A percentile compares a stretch with the other conserved stretches of the same genome.
phyloP scores from a whole-genome alignment of 345 rosid species.

The Rubroshorea leprosula region DNA sequence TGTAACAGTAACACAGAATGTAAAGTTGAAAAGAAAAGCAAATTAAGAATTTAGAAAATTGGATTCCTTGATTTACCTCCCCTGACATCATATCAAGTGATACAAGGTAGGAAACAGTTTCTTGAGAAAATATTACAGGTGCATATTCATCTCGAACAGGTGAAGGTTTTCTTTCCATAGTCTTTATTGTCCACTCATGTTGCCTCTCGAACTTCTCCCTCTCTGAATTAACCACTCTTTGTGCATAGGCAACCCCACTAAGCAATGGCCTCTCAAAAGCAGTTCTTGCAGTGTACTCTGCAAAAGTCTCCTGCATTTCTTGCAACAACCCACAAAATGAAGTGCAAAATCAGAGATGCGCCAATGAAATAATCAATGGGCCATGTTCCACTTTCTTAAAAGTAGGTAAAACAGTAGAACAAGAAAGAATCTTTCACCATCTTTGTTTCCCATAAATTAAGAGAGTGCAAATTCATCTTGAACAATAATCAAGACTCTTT shows the following conservation, averaged over 20 bases:
- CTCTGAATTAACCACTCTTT: constrained; percentile 57
- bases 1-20: background rate
- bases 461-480: constrained; percentile 1
- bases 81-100: constrained; percentile 99
- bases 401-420: background rate
- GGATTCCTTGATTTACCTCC: constrained; percentile 60
- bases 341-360: background rate
- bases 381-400: background rate
- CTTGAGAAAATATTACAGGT: constrained; percentile 90
- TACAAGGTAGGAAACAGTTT: constrained; percentile 80
- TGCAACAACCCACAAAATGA: constrained; percentile 10
- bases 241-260: constrained; percentile 92
- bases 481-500: too few relatives aligned
- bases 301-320: constrained; percentile 77
- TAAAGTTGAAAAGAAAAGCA: constrained; percentile 8
- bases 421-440: background rate
- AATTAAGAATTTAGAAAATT: background rate
- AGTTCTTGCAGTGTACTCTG: constrained; percentile 94
- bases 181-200: constrained; percentile 82
- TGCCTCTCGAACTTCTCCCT: constrained; percentile 80
- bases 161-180: constrained; percentile 84
- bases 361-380: background rate
- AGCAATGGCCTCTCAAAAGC: constrained; percentile 92
- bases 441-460: background rate
- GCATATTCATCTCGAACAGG: constrained; percentile 93